Conservation (phyloP, 2,329 filamentous ascomycete genomes). For the Verticillium albo-atrum region DNA sequence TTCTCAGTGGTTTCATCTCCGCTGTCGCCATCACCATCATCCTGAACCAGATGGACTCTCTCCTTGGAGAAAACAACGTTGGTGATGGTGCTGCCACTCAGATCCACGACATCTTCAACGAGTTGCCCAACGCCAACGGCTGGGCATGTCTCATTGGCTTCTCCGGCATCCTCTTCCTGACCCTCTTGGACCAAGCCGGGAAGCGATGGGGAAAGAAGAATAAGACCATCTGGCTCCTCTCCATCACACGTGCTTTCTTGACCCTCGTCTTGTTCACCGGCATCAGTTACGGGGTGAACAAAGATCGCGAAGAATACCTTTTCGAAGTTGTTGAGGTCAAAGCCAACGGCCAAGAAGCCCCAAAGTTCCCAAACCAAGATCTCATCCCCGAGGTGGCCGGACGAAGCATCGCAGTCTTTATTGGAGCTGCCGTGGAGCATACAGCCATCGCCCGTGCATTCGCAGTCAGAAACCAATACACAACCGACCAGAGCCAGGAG, state of each 20-base stretch:
- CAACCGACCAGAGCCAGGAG: slow-evolving; percentile 61
- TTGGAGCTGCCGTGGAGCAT: slow-evolving; percentile 59
- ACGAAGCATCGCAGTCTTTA: slow-evolving; percentile 55
- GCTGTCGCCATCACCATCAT: slow-evolving; percentile 63
- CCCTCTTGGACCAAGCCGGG: slow-evolving; percentile 52
- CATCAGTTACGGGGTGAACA: slow-evolving; percentile 60
- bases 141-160: slow-evolving; percentile 45
- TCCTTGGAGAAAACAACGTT: slow-evolving; percentile 50
- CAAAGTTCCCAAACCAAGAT: slow-evolving; percentile 38
- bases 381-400: slow-evolving; percentile 50
- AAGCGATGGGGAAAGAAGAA: slow-evolving; percentile 55
- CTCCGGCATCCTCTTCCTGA: slow-evolving; percentile 50
- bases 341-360: slow-evolving; percentile 47
- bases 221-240: slow-evolving; percentile 53
- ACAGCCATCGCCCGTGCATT: slow-evolving; percentile 62
- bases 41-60: slow-evolving; percentile 58
- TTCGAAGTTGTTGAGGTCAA: slow-evolving; percentile 55
- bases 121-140: slow-evolving; percentile 52
- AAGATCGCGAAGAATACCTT: slow-evolving; percentile 41
- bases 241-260: slow-evolving; percentile 57
- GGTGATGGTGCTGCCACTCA: slow-evolving; percentile 49
- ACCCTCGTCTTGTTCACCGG: slow-evolving; percentile 58
- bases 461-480: slow-evolving; percentile 56
- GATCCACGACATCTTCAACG: slow-evolving; percentile 53
- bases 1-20: slow-evolving; percentile 62